Evolutionary conservation across 495 filamentous ascomycete genomes (phyloP).

Genomic region (Penicillium ochrochloron): DNA sequence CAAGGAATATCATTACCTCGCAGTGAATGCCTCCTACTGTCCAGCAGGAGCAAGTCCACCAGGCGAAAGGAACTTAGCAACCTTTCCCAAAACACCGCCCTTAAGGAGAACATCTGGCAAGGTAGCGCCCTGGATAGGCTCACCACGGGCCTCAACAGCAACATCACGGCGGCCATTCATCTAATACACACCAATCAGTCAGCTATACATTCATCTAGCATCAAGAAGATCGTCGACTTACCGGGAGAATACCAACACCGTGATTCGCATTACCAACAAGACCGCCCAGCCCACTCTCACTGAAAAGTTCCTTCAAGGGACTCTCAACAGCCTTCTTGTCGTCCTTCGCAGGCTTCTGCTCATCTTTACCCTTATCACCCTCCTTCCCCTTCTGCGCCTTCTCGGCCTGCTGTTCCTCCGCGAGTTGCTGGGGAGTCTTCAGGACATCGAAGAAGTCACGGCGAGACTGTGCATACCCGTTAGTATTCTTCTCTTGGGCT

Average conservation of each 20-base stretch:
- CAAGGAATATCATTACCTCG: not conserved
- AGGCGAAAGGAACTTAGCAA: slow-evolving; percentile 22
- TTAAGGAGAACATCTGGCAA: slow-evolving; percentile 26
- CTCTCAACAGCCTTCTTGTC: slow-evolving; percentile 12
- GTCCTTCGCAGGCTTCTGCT: slow-evolving; percentile 1
- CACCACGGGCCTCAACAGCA: slow-evolving; percentile 18
- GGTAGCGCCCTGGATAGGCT: slow-evolving; percentile 32
- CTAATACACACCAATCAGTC: slow-evolving; percentile 13
- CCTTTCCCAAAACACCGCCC: slow-evolving; percentile 26
- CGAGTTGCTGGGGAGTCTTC: slow-evolving; percentile 4
- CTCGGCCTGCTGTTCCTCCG: not conserved
- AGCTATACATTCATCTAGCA: not conserved
- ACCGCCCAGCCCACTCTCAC: slow-evolving; percentile 24
- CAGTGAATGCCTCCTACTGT: not conserved
- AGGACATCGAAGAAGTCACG: slow-evolving; percentile 8
- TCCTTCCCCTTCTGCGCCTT: not conserved
- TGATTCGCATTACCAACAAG: slow-evolving; percentile 29
- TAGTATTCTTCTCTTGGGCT: not conserved
- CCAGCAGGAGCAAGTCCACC: not conserved
- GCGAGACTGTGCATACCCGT: not conserved
- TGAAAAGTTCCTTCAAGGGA: slow-evolving; percentile 19
- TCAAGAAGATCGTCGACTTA: slow-evolving; percentile 7
- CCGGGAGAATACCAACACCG: slow-evolving; percentile 31
- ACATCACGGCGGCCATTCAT: slow-evolving; percentile 28
- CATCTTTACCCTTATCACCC: slow-evolving; percentile 3